Conservation (phyloP, 495 filamentous ascomycete species). For the Tuber magnatum region DNA sequence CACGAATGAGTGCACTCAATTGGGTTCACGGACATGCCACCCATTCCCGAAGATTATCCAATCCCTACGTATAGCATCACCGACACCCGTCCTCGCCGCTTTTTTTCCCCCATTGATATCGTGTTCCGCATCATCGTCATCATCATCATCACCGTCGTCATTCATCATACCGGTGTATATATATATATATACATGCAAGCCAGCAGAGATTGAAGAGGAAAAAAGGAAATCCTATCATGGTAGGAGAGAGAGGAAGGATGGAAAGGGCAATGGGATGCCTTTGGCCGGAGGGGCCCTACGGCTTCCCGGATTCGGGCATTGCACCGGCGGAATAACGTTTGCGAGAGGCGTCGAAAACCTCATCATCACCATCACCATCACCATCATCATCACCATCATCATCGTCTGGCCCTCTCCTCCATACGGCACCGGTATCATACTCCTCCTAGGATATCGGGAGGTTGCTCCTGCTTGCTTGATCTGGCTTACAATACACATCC, state of each 20-base stretch:
- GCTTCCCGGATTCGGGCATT: background rate
- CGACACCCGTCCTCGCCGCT: background rate
- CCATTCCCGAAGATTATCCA: conserved; percentile 7
- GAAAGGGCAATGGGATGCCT: background rate
- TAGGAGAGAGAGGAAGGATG: background rate
- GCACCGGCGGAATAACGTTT: background rate
- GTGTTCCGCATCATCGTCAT: background rate
- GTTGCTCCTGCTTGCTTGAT: background rate
- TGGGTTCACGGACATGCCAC: conserved; percentile 7
- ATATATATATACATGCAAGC: too few relatives aligned
- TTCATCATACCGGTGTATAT: background rate
- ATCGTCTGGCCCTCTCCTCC: background rate
- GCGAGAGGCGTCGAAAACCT: background rate
- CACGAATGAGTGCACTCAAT: background rate
- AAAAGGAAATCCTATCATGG: background rate
- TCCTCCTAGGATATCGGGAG: background rate
- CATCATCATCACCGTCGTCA: too few relatives aligned
- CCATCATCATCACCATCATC: background rate
- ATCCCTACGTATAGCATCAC: conserved; percentile 6
- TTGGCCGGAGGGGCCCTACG: background rate
- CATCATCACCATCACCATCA: too few relatives aligned
- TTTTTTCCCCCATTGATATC: background rate
- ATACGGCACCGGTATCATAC: background rate
- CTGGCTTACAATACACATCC: background rate
- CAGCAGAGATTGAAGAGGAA: background rate